These are phyloP conservation scores for Naganishia sp. DNA, from an alignment of 1,284 basidiomycete genomes.

Conservation along the genomic window DNA sequence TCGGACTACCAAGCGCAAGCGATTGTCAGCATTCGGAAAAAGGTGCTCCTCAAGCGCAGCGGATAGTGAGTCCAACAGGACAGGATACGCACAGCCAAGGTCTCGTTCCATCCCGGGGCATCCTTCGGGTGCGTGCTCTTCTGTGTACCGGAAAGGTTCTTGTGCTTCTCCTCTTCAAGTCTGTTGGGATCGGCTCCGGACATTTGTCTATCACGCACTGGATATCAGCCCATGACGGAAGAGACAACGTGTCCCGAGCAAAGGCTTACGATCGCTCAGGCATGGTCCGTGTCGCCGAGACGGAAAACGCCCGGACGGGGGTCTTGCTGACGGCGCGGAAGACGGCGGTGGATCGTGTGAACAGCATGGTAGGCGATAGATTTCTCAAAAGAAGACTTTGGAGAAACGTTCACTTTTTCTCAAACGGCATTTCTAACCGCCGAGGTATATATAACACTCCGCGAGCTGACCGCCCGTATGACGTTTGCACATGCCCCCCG, in stretches of 20 bases:
- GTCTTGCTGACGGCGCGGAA: constrained; percentile 20
- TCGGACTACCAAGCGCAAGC: constrained; percentile 39
- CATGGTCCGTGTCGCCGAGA: constrained; percentile 20
- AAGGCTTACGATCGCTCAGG: constrained; percentile 26
- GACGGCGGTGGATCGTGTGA: constrained; percentile 18
- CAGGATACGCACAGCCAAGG: constrained; percentile 45
- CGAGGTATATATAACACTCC: not conserved
- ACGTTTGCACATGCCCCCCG: not conserved
- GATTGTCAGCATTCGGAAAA: not conserved
- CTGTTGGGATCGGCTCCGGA: constrained; percentile 31
- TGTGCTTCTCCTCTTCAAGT: constrained; percentile 45
- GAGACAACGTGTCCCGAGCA: too few relatives aligned
- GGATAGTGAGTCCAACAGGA: not conserved
- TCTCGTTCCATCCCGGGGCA: constrained; percentile 52
- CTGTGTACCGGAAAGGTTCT: constrained; percentile 40
- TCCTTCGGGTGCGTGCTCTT: constrained; percentile 43
- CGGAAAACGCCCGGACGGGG: constrained; percentile 20
- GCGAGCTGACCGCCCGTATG: not conserved
- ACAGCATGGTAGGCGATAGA: constrained; percentile 1
- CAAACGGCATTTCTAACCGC: too few relatives aligned
- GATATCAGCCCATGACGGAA: not conserved
- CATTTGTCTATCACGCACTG: constrained; percentile 24
- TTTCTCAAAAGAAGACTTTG: not conserved
- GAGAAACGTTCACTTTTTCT: too few relatives aligned
- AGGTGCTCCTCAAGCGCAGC: not conserved